Evolutionary conservation across 1,284 basidiomycete species (phyloP).

Genomic region (Puccinia horiana): DNA sequence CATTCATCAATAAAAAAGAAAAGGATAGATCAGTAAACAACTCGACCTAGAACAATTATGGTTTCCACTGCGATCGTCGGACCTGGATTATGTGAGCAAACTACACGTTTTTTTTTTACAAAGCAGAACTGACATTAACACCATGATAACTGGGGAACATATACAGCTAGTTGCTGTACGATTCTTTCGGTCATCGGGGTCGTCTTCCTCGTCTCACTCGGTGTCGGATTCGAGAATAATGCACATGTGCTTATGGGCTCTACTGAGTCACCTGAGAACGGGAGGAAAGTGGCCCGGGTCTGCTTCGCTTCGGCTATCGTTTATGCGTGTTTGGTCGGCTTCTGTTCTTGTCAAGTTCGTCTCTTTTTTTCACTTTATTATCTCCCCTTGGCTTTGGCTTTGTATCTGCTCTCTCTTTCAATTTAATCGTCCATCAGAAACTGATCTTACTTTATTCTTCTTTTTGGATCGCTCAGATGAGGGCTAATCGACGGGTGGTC

Average conservation of each 20-base stretch:
- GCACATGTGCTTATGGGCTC: conserved; percentile 42
- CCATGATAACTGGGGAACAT: neutral
- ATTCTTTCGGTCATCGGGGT: conserved; percentile 30
- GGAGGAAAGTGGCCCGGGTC: conserved; percentile 24
- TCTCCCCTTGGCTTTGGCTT: neutral
- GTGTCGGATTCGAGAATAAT: conserved; percentile 30
- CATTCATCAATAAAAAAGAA: neutral
- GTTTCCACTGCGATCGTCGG: neutral
- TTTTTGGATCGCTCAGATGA: neutral
- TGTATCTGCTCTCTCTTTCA: neutral
- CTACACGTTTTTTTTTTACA: too few species aligned
- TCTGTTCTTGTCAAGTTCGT: conserved; percentile 43
- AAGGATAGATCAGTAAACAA: neutral
- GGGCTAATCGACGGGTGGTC: conserved; percentile 33
- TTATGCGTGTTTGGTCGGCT: conserved; percentile 23
- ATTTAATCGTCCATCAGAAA: neutral
- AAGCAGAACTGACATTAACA: neutral
- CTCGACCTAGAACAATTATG: neutral
- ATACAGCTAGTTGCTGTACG: conserved; percentile 33
- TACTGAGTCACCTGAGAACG: conserved; percentile 23
- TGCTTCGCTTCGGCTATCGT: conserved; percentile 35
- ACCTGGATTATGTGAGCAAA: neutral
- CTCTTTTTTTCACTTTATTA: neutral
- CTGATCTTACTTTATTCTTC: neutral
- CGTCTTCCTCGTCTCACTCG: conserved; percentile 27